A percentile compares a stretch with the other conserved stretches of the same genome.
Evolutionary conservation across 164 flowering plant genomes (phyloP).

Genomic region (Sedum album): DNA sequence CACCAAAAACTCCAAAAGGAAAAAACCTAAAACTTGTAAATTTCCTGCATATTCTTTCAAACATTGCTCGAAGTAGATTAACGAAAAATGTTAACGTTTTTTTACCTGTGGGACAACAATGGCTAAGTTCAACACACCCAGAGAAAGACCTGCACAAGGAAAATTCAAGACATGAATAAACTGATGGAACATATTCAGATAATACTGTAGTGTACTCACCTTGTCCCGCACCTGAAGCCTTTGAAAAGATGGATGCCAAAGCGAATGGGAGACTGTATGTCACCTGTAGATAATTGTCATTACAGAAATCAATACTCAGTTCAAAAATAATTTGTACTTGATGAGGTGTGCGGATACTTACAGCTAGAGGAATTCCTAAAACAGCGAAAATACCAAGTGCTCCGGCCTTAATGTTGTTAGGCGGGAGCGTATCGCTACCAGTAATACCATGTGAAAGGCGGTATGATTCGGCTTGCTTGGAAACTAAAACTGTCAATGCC

Average conservation of each 20-base stretch:
- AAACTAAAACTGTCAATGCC: constrained; percentile 14
- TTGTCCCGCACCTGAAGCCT: constrained; percentile 46
- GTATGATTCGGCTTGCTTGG: constrained; percentile 31
- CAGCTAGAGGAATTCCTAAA: constrained; percentile 50
- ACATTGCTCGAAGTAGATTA: too few species aligned
- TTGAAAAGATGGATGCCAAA: constrained; percentile 42
- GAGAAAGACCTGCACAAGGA: too few species aligned
- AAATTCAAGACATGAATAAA: too few species aligned
- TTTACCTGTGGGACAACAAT: too few species aligned
- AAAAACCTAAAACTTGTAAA: too few species aligned
- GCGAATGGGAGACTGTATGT: too few species aligned
- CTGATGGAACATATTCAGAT: too few species aligned
- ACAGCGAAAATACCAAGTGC: constrained; percentile 39
- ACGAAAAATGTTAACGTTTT: too few species aligned
- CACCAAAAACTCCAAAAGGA: too few species aligned
- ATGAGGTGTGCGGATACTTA: constrained; percentile 15
- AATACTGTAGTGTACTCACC: constrained; percentile 21
- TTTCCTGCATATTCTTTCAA: too few species aligned
- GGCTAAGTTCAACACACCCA: too few species aligned
- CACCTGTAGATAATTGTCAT: constrained; percentile 15
- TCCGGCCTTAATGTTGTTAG: constrained; percentile 25
- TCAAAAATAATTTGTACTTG: background rate
- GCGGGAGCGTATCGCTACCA: constrained; percentile 4
- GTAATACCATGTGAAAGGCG: background rate
- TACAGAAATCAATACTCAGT: too few species aligned